phyloP scores from a whole-genome alignment of 2,329 filamentous ascomycete genomes.

The Alternaria atra region DNA sequence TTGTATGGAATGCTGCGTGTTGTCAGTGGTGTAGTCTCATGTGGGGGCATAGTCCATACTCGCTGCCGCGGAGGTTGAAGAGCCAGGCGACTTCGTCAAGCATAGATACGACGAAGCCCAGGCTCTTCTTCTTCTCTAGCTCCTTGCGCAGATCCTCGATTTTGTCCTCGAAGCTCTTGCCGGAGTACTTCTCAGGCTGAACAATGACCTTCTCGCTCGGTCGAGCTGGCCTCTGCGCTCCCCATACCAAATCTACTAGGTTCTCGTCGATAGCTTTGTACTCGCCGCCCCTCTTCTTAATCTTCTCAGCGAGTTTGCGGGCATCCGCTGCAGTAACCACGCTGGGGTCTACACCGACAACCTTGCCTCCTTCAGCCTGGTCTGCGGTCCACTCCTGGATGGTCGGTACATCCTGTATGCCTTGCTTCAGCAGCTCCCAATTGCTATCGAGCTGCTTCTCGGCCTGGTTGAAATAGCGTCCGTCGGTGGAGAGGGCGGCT shows the following conservation, averaged over 20 bases:
- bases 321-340: slow-evolving; percentile 79
- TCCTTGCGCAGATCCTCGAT: slow-evolving; percentile 88
- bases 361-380: slow-evolving; percentile 84
- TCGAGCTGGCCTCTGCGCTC: slow-evolving; percentile 72
- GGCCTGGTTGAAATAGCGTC: slow-evolving; percentile 97
- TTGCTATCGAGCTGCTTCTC: slow-evolving; percentile 88
- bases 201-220: slow-evolving; percentile 80
- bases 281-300: slow-evolving; percentile 85
- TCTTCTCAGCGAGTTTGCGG: slow-evolving; percentile 81
- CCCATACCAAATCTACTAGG: slow-evolving; percentile 92
- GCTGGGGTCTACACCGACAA: slow-evolving; percentile 89
- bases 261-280: slow-evolving; percentile 81
- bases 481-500: slow-evolving; percentile 91
- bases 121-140: slow-evolving; percentile 85
- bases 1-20: slow-evolving; percentile 83
- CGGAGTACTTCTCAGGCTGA: slow-evolving; percentile 76
- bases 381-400: slow-evolving; percentile 97
- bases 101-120: slow-evolving; percentile 90
- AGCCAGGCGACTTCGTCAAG: slow-evolving; percentile 97
- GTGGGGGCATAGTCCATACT: slow-evolving; percentile 58
- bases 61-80: slow-evolving; percentile 94
- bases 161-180: slow-evolving; percentile 84
- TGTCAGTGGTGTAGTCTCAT: slow-evolving; percentile 15
- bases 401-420: slow-evolving; percentile 90
- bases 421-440: slow-evolving; percentile 92